Evolutionary conservation across 1,284 basidiomycete species (phyloP), one percentile per base, ranked within the genome.

Genomic region (Mycena citricolor): DNA sequence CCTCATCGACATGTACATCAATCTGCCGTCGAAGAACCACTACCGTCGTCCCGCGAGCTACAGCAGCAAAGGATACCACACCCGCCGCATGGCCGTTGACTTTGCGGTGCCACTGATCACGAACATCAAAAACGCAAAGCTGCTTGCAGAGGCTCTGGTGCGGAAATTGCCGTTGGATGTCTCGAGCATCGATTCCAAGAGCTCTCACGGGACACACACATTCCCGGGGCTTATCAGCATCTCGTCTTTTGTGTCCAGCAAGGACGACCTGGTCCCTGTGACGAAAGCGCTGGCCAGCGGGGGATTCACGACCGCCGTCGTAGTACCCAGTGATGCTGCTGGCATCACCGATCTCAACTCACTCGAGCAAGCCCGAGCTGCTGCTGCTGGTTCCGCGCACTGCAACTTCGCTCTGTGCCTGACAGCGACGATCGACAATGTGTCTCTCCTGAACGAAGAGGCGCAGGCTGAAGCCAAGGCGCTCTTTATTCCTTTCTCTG

Each of bases 31-130:
- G 33, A 97, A 94, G 74, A 99, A 99, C 69, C 84, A 94, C 63
- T 99, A 94, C 68, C 90, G 97, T 52, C 90, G 97, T 34, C 95
- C 95, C 8, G 94, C 94, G 12, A 95, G 88, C 65, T 99, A 98
- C 65, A 85, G 93, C 44, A 97, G 93, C 64, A 95, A 97, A 67
- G 97, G 95, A 10, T 99, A 99, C 68, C 83, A 85, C 52, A 95
- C 94, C 23, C 90, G 97, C 63, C 89, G 95, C 54, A 94, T 98
- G 90, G 95, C 97, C n/a, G 95, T 99, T 54, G 95, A 99, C 69
- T 97, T 95, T 61, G 94, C 94, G 24, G 86, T 99, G 28, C 95
- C 97, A 1, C 76, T 99, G 42, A 94, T 99, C 64, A 99, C 95
- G 47, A 99, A 99, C 64, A 90, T 99, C 70, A 99, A 99, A 76